Evolutionary conservation across 2,329 filamentous ascomycete species (phyloP), one percentile per base, ranked within the genome.

Genomic region (Hypomyces rosellus): DNA sequence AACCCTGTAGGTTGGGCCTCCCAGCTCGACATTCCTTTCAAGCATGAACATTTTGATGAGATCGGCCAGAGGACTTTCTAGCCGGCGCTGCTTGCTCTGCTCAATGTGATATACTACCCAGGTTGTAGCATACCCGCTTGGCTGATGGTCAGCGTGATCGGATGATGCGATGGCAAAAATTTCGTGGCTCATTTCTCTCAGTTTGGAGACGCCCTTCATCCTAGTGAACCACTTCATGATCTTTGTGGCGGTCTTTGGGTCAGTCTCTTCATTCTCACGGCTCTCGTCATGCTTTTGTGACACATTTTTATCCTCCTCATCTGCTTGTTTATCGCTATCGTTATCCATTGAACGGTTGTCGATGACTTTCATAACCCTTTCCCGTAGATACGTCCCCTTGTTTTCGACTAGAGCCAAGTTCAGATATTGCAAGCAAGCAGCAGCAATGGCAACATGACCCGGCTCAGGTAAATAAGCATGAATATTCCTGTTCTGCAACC

Each of bases 341-440:
- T 15, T 13, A 38, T 30, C 9, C 25, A 12, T 13, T 46, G 25
- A 11, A 30, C 5, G 3, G n/a, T 12, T 33, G 18, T 46, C 14
- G 5, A 46, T 33, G 13, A 13, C 22, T 16, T 30, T 30, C 34
- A 46, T 39, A 39, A 30, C 25, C 9, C 2, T 11, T 30, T 30
- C 25, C 9, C 34, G 45, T 18, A 46, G 18, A 1, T 13, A n/a
- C 5, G n/a, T 14, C 20, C 45, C 45, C 13, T 22, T 38, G 34
- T 46, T 46, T 38, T 39, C 20, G n/a, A 46, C 20, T 12, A 39
- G 25, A 30, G 25, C 45, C 36, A 38, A 16, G 11, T 46, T 39
- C 12, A 46, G 20, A 38, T 46, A 46, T 39, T 37, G 18, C 20
- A 46, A 46, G 36, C 45, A 46, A 33, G 45, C 45, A 34, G 45